These are phyloP conservation scores for Scolecobasidium constrictum DNA, from an alignment of 2,329 filamentous ascomycete genomes.

Conservation along the genomic window DNA sequence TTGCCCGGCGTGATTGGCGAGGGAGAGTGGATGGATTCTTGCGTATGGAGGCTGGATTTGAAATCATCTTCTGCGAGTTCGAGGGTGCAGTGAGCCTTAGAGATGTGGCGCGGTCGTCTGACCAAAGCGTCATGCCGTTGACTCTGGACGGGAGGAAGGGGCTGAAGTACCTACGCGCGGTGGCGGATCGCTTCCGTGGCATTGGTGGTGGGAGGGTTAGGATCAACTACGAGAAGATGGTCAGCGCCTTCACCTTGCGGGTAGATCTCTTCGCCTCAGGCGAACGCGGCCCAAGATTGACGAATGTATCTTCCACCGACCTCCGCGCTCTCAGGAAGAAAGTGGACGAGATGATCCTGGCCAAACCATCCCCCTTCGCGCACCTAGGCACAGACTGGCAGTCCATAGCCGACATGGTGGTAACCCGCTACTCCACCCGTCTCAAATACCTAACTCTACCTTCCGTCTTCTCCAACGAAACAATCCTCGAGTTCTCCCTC, in stretches of 20 bases:
- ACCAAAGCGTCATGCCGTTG: constrained; percentile 4
- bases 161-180: constrained; percentile 26
- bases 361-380: constrained; percentile 15
- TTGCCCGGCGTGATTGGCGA: constrained; percentile 40
- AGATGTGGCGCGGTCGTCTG: constrained; percentile 20
- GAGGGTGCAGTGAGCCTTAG: constrained; percentile 26
- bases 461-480: constrained; percentile 14
- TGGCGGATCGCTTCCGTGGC: constrained; percentile 31
- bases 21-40: constrained; percentile 50
- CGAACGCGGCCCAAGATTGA: neutral
- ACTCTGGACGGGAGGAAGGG: too few relatives aligned
- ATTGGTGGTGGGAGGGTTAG: constrained; percentile 32
- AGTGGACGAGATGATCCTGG: constrained; percentile 32
- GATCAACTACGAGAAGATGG: constrained; percentile 38
- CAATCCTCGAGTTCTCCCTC: constrained; percentile 13
- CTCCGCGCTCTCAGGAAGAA: constrained; percentile 32
- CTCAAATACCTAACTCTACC: constrained; percentile 29
- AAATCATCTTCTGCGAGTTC: constrained; percentile 60
- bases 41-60: constrained; percentile 60
- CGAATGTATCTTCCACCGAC: constrained; percentile 19
- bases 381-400: constrained; percentile 52
- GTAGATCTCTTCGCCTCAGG: constrained; percentile 27
- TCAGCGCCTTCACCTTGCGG: constrained; percentile 34
- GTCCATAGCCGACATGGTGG: constrained; percentile 52
- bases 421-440: constrained; percentile 49